Evolutionary conservation across 345 rosid species (phyloP), one percentile per base, ranked within the genome.

Genomic region (Abelmoschus esculentus): DNA sequence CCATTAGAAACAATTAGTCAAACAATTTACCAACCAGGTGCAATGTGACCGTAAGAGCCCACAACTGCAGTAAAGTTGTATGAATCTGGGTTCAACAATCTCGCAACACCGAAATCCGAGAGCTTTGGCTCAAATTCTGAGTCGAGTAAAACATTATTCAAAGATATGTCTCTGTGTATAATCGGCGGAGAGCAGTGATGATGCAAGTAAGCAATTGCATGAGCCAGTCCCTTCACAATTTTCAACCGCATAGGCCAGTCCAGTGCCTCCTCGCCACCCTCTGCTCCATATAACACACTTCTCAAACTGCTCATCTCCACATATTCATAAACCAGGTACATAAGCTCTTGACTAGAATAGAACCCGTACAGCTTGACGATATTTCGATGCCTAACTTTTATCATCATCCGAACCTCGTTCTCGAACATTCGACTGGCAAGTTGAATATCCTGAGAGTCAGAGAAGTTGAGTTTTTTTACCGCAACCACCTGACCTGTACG

Each of bases 161-260:
- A 54, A 18, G 58, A 73, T 44, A 89, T 77, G 76, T 89, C 92
- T n/a, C 92, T 46, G 66, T 87, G 66, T 89, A 87, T 87, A 66
- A 89, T 76, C 1, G 89, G 81, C 0, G 82, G 85, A 26, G 81
- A 70, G 81, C 96, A 87, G 75, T 87, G 89, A 59, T 86, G 85
- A 72, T 89, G 96, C 78, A 89, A 59, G 78, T 87, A 89, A 56
- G 92, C 82, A 56, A 87, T 22, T 54, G 96, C 92, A 52, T 89
- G 89, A 78, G 96, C 92, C 68, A 89, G 42, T 47, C 90, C 90
- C 73, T 46, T 75, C 26, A 86, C 86, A 26, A 87, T 75, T 40
- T 71, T 84, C 72, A 84, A 70, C 75, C 90, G 73, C 5, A 52
- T 67, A 22, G 66, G 72, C 92, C 90, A 87, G 50, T 64, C 83